These are phyloP conservation scores for Aspergillus affinis DNA, from an alignment of 495 filamentous ascomycete species.

Conservation along the genomic window DNA sequence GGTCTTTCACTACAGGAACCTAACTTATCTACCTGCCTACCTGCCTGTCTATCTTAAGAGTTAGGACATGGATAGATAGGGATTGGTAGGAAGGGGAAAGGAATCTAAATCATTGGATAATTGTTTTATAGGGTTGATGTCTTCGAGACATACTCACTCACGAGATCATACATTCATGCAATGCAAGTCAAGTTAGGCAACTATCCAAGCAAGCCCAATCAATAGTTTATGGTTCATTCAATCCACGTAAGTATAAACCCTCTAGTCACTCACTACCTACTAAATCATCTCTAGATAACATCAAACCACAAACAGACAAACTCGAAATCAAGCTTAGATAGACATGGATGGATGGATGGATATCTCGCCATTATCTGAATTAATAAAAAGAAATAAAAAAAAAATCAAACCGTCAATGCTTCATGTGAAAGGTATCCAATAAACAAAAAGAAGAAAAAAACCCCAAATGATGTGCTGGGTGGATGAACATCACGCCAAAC, in stretches of 20 bases:
- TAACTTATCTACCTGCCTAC: too few species aligned
- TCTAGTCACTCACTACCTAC: neutral
- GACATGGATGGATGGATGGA: neutral
- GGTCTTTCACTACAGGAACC: too few species aligned
- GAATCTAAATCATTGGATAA: too few species aligned
- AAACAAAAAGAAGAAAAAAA: slow-evolving; percentile 5
- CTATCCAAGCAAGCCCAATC: neutral
- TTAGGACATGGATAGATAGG: too few species aligned
- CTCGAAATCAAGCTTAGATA: neutral
- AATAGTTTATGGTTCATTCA: neutral
- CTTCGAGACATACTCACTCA: too few species aligned
- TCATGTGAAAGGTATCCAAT: slow-evolving; percentile 20
- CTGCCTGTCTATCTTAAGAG: too few species aligned
- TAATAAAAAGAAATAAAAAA: slow-evolving; percentile 7
- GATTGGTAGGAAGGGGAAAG: too few species aligned
- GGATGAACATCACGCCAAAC: neutral
- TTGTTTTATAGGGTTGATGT: too few species aligned
- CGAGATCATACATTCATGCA: too few species aligned
- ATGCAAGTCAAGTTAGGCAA: neutral
- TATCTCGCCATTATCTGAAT: slow-evolving; percentile 7
- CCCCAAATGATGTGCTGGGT: neutral
- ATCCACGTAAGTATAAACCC: neutral
- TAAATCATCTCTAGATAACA: neutral
- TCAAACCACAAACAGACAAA: neutral
- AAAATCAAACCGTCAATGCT: slow-evolving; percentile 7